Conservation (phyloP, 2,329 filamentous ascomycete genomes). For the Alternaria viburni region DNA sequence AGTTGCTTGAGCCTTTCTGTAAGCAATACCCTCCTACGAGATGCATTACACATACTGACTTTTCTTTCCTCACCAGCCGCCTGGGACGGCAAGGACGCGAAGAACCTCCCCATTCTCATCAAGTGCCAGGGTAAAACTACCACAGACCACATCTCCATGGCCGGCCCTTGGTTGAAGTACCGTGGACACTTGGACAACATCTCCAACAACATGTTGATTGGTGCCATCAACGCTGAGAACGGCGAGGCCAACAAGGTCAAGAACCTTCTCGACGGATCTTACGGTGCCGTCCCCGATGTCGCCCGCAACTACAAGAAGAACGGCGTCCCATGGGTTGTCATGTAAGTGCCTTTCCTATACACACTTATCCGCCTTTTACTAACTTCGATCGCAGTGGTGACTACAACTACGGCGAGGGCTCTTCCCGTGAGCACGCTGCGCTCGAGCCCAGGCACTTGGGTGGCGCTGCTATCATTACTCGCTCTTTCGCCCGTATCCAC, state of each 20-base stretch:
- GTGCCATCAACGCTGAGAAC: constrained; percentile 94
- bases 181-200: constrained; percentile 99
- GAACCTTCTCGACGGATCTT: constrained; percentile 85
- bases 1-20: constrained; percentile 84
- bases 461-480: constrained; percentile 94
- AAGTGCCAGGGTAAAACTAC: constrained; percentile 97
- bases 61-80: constrained; percentile 80
- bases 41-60: not conserved
- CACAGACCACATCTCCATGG: constrained; percentile 97
- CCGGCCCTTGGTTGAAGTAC: constrained; percentile 97
- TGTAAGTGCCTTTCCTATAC: constrained; percentile 22
- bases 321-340: constrained; percentile 93
- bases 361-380: not conserved
- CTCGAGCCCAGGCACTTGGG: constrained; percentile 97
- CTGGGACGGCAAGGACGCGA: constrained; percentile 91
- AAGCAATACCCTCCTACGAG: not conserved
- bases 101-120: constrained; percentile 69
- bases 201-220: constrained; percentile 99
- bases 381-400: not conserved
- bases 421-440: constrained; percentile 96
- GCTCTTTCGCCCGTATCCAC: constrained; percentile 98
- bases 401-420: constrained; percentile 99
- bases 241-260: constrained; percentile 97
- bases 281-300: constrained; percentile 87
- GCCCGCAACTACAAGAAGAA: constrained; percentile 99